A percentile compares a stretch with the other conserved stretches of the same genome.
These are phyloP conservation scores for Glycine latifolia DNA, from an alignment of 306 rosid species.

Conservation along the genomic window DNA sequence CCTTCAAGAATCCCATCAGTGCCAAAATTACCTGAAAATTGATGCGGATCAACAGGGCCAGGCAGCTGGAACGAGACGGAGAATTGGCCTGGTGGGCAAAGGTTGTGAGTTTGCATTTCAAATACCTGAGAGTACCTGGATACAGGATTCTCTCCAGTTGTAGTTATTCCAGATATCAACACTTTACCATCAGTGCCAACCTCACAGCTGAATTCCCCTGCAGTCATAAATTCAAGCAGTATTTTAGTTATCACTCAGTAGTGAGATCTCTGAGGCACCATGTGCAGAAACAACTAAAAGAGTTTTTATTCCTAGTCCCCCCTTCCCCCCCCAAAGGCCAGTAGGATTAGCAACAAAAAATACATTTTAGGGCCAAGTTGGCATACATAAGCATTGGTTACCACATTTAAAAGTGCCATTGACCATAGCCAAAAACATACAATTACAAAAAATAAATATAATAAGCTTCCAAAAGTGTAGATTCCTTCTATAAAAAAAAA, in stretches of 20 bases:
- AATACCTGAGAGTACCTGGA: conserved; percentile 72
- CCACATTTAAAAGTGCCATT: background rate
- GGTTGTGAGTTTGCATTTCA: conserved; percentile 80
- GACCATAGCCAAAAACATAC: background rate
- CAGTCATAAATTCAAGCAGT: conserved; percentile 44
- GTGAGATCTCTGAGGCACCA: background rate
- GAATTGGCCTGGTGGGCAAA: conserved; percentile 81
- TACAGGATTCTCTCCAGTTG: conserved; percentile 76
- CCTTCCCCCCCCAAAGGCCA: no score
- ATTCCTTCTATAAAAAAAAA: background rate
- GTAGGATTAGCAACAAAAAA: background rate
- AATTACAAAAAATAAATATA: background rate
- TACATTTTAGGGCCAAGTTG: background rate
- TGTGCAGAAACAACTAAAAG: background rate
- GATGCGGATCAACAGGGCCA: conserved; percentile 77
- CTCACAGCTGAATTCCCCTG: conserved; percentile 82
- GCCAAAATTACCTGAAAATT: conserved; percentile 72
- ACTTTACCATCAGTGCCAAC: conserved; percentile 71
- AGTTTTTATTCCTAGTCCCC: background rate
- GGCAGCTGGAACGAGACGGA: conserved; percentile 78
- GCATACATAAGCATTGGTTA: background rate
- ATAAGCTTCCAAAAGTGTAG: background rate
- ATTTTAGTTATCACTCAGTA: conserved; percentile 1
- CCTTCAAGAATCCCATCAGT: conserved; percentile 87
- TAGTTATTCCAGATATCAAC: conserved; percentile 63